These are phyloP conservation scores for Phytophthora pinifolia DNA, from an alignment of 352 stramenopile species.

Conservation along the genomic window DNA sequence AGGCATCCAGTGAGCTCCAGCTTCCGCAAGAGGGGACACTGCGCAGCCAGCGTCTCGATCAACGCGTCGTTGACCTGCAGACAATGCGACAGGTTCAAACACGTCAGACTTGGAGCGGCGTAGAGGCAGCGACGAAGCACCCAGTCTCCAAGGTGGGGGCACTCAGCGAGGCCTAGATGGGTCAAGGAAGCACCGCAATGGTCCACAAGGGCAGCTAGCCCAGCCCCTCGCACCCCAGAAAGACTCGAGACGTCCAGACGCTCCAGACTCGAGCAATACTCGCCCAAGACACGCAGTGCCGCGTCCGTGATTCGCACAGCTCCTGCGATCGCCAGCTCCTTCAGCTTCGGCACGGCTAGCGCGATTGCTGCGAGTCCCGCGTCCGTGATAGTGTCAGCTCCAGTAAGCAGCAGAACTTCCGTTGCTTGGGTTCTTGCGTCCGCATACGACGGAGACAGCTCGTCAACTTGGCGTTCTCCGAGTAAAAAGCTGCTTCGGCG, in stretches of 20 bases:
- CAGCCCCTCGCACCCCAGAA: constrained; percentile 47
- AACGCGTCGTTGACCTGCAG: constrained; percentile 83
- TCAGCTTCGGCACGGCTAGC: constrained; percentile 45
- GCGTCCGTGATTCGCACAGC: constrained; percentile 55
- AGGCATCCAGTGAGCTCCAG: constrained; percentile 81
- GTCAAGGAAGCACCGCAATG: constrained; percentile 37
- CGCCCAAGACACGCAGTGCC: constrained; percentile 48
- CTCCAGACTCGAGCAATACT: constrained; percentile 47
- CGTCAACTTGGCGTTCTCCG: constrained; percentile 10
- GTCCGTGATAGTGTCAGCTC: constrained; percentile 70
- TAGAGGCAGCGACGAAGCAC: constrained; percentile 71
- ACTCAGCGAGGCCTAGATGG: constrained; percentile 50
- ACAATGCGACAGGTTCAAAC: constrained; percentile 75
- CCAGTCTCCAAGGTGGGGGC: constrained; percentile 63
- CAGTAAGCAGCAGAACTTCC: constrained; percentile 54
- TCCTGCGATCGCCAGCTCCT: constrained; percentile 55
- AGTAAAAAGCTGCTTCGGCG: constrained; percentile 7
- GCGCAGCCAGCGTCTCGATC: constrained; percentile 76
- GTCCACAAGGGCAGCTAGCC: constrained; percentile 66
- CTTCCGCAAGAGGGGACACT: constrained; percentile 62
- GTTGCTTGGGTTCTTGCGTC: constrained; percentile 35
- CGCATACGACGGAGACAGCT: constrained; percentile 13
- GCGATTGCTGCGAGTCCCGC: constrained; percentile 52
- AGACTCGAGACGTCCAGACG: constrained; percentile 58
- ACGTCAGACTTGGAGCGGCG: constrained; percentile 46